Percentiles rank a stretch among this genome's conserved stretches.
These are phyloP conservation scores for Syzygium syzygioides DNA, from an alignment of 441 rosid genomes.

Conservation along the genomic window DNA sequence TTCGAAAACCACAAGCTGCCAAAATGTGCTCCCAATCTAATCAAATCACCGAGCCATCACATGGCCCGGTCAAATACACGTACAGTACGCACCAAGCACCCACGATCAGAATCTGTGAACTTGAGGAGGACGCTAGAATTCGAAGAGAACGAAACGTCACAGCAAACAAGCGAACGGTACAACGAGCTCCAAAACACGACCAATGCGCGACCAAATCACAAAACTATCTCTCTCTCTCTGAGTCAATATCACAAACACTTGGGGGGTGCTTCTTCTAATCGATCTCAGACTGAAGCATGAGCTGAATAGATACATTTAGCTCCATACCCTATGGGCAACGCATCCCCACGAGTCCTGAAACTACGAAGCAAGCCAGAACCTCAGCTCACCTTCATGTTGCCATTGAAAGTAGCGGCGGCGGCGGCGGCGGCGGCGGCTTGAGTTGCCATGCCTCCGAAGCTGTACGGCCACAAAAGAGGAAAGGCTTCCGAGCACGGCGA, in stretches of 20 bases:
- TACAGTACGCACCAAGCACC: neutral
- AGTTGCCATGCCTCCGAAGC: slow-evolving; percentile 41
- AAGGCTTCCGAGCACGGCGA: neutral
- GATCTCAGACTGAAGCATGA: neutral
- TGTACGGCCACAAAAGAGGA: neutral
- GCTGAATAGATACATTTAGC: neutral
- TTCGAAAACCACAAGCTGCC: neutral
- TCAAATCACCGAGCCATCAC: too few species aligned
- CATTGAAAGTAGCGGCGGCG: slow-evolving; percentile 46
- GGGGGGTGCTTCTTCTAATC: neutral
- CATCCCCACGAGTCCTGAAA: neutral
- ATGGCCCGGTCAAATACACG: neutral
- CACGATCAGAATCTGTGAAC: neutral
- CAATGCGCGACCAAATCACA: neutral
- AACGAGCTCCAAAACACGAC: neutral
- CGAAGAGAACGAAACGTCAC: neutral
- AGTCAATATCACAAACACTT: slow-evolving; percentile 29
- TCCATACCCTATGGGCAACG: neutral
- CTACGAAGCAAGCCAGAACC: neutral
- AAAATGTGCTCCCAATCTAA: neutral
- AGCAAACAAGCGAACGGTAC: neutral
- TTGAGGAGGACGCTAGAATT: neutral
- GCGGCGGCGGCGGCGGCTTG: slow-evolving; percentile 60
- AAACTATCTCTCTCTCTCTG: neutral
- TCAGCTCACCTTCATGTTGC: slow-evolving; percentile 60